These are phyloP conservation scores for Corymbia citriodora DNA, from an alignment of 441 rosid genomes.

Conservation along the genomic window DNA sequence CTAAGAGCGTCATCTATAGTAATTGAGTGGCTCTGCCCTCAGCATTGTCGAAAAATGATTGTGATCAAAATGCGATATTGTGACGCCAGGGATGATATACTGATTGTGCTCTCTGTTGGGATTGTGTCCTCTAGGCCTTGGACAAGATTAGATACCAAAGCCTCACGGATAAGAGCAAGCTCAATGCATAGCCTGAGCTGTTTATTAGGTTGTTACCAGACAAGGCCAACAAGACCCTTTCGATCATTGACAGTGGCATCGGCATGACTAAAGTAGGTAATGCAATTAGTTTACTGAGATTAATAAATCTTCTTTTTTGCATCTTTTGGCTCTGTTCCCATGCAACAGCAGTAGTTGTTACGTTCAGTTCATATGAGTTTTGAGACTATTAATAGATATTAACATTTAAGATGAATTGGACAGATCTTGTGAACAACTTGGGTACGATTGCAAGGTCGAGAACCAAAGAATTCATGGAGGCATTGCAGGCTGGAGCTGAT, in stretches of 20 bases:
- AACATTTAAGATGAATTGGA: neutral
- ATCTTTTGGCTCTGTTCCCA: too few species aligned
- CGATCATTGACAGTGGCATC: neutral
- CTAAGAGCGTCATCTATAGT: neutral
- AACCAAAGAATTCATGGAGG: neutral
- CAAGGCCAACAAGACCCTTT: conserved; percentile 1
- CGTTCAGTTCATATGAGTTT: neutral
- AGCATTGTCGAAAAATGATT: neutral
- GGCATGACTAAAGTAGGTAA: conserved; percentile 6
- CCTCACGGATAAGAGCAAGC: conserved; percentile 5
- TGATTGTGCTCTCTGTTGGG: neutral
- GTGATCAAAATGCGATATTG: neutral
- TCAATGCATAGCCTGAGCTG: neutral
- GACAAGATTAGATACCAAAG: neutral
- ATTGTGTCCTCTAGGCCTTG: neutral
- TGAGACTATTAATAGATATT: neutral
- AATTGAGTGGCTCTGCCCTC: neutral
- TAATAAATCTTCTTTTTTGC: too few species aligned
- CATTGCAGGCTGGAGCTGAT: conserved; percentile 4
- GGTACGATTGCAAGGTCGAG: conserved; percentile 1
- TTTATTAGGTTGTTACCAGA: neutral
- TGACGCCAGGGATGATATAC: neutral
- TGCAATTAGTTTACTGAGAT: too few species aligned
- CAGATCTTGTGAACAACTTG: conserved; percentile 1
- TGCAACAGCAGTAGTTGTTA: too few species aligned